phyloP scores from a whole-genome alignment of 2,329 filamentous ascomycete genomes.

The Albophoma yamanashiensis region DNA sequence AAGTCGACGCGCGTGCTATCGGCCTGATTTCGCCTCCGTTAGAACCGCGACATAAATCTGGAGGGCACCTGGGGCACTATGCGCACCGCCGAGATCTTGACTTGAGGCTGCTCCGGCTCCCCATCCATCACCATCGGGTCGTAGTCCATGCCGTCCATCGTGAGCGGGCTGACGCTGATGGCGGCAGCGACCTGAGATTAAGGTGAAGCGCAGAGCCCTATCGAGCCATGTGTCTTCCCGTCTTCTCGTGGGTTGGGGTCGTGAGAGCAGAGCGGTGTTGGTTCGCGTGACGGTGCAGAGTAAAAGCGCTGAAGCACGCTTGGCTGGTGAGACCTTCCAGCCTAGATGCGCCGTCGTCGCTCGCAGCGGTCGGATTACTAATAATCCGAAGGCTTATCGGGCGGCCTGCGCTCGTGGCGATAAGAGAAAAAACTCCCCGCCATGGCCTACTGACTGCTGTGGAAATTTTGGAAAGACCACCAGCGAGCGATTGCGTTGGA shows the following conservation, averaged over 20 bases:
- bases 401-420: slow-evolving; percentile 8
- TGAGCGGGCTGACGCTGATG: slow-evolving; percentile 5
- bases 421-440: slow-evolving; percentile 21
- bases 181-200: background rate
- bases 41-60: background rate
- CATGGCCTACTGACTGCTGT: slow-evolving; percentile 1
- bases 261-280: background rate
- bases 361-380: slow-evolving; percentile 12
- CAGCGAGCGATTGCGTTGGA: background rate
- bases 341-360: background rate
- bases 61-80: too few relatives aligned
- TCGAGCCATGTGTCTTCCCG: background rate
- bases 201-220: background rate
- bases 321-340: background rate
- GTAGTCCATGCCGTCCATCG: slow-evolving; percentile 44
- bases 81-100: slow-evolving; percentile 50
- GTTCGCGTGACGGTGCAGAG: background rate
- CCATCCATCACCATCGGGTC: slow-evolving; percentile 50
- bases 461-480: slow-evolving; percentile 1
- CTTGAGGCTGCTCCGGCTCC: slow-evolving; percentile 43
- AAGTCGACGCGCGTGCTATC: slow-evolving; percentile 79
- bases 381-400: slow-evolving; percentile 20
- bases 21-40: slow-evolving; percentile 40
- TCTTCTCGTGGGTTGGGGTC: background rate
- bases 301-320: background rate